Conservation (phyloP, 2,329 filamentous ascomycete species). For the Beauveria bassiana region DNA sequence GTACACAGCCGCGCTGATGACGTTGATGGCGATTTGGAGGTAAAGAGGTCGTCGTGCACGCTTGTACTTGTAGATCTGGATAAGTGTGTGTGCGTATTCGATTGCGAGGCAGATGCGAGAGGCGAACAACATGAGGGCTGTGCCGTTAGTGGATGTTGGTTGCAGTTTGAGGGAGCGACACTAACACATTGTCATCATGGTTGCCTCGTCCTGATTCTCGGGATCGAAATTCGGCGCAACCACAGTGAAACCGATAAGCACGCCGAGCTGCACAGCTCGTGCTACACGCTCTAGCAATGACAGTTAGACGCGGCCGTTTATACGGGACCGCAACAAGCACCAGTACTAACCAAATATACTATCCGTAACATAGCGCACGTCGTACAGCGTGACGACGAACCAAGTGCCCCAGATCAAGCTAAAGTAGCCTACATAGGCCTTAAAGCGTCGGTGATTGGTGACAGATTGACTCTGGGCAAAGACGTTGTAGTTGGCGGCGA, state of each 20-base stretch:
- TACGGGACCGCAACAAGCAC: neutral
- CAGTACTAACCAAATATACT: conserved; percentile 44
- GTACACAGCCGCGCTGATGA: conserved; percentile 30
- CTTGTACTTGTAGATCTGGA: conserved; percentile 34
- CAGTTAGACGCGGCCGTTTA: neutral
- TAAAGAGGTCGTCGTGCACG: conserved; percentile 28
- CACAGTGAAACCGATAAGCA: conserved; percentile 58
- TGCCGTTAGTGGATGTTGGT: neutral
- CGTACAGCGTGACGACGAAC: conserved; percentile 56
- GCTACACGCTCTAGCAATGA: conserved; percentile 37
- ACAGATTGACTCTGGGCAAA: conserved; percentile 34
- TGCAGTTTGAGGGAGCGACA: conserved; percentile 9
- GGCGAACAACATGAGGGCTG: conserved; percentile 39
- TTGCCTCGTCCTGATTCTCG: conserved; percentile 26
- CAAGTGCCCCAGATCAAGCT: conserved; percentile 61
- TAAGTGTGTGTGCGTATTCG: conserved; percentile 43
- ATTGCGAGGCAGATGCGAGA: conserved; percentile 45
- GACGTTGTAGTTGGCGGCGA: conserved; percentile 55
- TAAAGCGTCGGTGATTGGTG: conserved; percentile 25
- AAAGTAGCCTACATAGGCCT: conserved; percentile 30
- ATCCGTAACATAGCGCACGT: conserved; percentile 58
- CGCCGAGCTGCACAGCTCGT: conserved; percentile 52
- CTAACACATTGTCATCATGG: conserved; percentile 34
- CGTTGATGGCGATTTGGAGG: conserved; percentile 28
- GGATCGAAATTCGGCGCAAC: conserved; percentile 43